phyloP scores from a whole-genome alignment of 352 stramenopile species.

The Blastocystis sp. region DNA sequence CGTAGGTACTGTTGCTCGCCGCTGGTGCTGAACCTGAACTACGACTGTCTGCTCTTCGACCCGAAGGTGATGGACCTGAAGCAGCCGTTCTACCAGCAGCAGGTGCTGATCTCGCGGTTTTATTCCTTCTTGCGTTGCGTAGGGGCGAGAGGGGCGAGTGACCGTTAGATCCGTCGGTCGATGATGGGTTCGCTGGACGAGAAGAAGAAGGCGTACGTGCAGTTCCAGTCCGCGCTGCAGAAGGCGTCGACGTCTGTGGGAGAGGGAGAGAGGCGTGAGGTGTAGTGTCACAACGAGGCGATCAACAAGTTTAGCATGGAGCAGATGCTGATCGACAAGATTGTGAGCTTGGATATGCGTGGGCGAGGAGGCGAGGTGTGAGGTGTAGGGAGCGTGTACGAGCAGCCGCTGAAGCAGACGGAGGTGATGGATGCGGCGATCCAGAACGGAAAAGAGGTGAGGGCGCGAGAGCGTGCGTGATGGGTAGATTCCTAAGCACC shows the following conservation, averaged over 20 bases:
- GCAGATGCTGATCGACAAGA: conserved; percentile 27
- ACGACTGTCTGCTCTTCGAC: conserved; percentile 55
- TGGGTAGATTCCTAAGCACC: conserved; percentile 23
- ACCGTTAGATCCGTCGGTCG: conserved; percentile 5
- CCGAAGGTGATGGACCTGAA: conserved; percentile 3
- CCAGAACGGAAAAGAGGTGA: neutral
- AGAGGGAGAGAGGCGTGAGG: neutral
- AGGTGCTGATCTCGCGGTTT: conserved; percentile 21
- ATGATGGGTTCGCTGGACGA: conserved; percentile 12
- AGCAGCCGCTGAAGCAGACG: conserved; percentile 1
- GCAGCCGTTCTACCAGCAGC: conserved; percentile 39
- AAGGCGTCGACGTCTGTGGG: conserved; percentile 27
- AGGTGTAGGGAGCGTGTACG: conserved; percentile 19
- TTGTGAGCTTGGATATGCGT: conserved; percentile 51
- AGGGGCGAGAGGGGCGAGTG: neutral
- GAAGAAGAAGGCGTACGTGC: neutral
- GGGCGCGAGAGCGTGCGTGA: neutral
- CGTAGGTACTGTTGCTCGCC: conserved; percentile 10
- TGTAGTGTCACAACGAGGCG: conserved; percentile 69
- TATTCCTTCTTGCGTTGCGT: conserved; percentile 46
- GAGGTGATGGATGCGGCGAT: conserved; percentile 47
- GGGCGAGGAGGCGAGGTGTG: neutral
- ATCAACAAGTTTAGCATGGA: conserved; percentile 72
- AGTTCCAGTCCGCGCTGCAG: conserved; percentile 42
- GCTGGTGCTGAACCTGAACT: conserved; percentile 17